Base-by-base conservation (phyloP, 1,284 basidiomycete genomes). In the Apiotrichum mycotoxinovorans region DNA sequence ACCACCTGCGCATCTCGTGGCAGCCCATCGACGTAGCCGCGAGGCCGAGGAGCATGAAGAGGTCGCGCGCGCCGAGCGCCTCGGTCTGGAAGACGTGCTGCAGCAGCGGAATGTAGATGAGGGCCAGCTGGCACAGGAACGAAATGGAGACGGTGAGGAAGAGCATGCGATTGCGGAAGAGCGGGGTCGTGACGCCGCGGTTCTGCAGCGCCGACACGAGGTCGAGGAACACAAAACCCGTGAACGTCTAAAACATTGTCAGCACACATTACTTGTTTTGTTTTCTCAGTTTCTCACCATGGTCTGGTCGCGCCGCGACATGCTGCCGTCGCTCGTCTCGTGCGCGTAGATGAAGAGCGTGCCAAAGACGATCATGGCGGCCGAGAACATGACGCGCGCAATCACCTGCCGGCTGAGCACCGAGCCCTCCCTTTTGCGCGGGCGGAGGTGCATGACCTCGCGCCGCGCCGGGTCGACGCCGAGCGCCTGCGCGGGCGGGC, bases 401-500 rank as follows among this genome's bases (percentile, higher is more conserved):
- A 95, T 76, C 52, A 98, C 79, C 15, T 85, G 79, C 58, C 76
- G 79, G 45, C 83, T 90, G 65, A 98, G 87, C 58, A 98, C 91
- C 7, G 89, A 86, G 34, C 89, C 89, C 66, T 91, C 85, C 80
- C 96, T 96, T 64, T 84, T 85, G 48, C 95, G 81, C 17, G 95
- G 95, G 0, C 91, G 92, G 58, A 85, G 83, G 26, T 83, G 83
- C 90, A 98, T 97, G 34, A 95, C 86, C 22, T 87, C 87, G 22
- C 85, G 85, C 72, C 96, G 89, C 23, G 95, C 90, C 11, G 95
- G 95, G 77, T 98, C 95, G 7, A 98, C 95, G 50, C 95, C 95
- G 44, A 98, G 82, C 49, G 89, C 92, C 77, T 97, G 94, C 71
- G 89, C 92, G 2, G 94, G 94, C 17, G 94, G 94, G 86, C 93